Evolutionary conservation across 768 basidiomycete species (phyloP).

Genomic region (Neoboletus subvelutipes): DNA sequence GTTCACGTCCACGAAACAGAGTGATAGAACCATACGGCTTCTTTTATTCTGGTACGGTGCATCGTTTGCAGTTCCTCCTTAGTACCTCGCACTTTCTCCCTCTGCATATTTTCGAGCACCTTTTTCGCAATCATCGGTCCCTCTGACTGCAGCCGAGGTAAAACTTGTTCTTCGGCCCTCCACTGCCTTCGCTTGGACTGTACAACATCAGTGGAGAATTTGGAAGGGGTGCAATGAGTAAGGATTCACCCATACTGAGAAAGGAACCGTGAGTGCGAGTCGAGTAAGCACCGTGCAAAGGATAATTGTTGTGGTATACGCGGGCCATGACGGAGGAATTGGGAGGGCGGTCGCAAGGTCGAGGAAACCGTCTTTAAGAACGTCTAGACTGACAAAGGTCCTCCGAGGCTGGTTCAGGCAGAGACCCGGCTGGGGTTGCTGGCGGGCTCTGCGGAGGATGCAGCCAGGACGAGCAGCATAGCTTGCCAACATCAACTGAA

Average conservation of each 20-base stretch:
- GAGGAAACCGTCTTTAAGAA: constrained; percentile 63
- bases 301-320: constrained; percentile 76
- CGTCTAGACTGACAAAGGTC: constrained; percentile 25
- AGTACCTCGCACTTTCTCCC: constrained; percentile 51
- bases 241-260: constrained; percentile 68
- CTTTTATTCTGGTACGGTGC: constrained; percentile 47
- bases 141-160: constrained; percentile 55
- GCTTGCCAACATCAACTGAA: constrained; percentile 27
- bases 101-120: constrained; percentile 51
- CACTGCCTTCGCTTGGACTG: constrained; percentile 63
- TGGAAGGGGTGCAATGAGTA: background rate
- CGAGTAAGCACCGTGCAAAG: constrained; percentile 62
- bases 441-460: constrained; percentile 6
- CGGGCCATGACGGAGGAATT: constrained; percentile 61
- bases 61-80: constrained; percentile 49
- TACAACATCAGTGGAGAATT: constrained; percentile 14
- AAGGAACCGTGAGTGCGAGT: constrained; percentile 58
- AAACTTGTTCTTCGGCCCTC: constrained; percentile 57
- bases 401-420: constrained; percentile 13
- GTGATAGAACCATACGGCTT: constrained; percentile 39
- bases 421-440: constrained; percentile 4
- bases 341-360: constrained; percentile 78
- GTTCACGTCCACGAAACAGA: background rate
- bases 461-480: constrained; percentile 13
- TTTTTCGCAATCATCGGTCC: constrained; percentile 39